phyloP scores from a whole-genome alignment of 23 red algal genomes.

The Gracilariopsis chorda region DNA sequence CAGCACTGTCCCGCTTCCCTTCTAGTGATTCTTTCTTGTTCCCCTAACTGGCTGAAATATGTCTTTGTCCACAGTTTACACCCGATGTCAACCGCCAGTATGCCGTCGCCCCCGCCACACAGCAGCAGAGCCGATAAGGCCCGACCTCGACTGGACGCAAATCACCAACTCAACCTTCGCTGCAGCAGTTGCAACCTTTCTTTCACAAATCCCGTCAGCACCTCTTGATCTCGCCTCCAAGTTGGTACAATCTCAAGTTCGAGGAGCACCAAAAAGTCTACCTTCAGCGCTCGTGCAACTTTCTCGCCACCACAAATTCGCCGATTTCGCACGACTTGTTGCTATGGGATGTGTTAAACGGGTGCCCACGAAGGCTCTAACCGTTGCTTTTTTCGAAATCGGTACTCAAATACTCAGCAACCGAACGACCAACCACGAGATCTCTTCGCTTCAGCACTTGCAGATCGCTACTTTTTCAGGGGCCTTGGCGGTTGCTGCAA shows the following conservation, averaged over 20 bases:
- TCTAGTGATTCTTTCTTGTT: too few relatives aligned
- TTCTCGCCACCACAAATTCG: neutral
- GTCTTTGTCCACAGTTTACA: neutral
- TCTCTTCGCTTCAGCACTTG: neutral
- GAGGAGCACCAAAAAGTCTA: neutral
- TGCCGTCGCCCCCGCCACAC: neutral
- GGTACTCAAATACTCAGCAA: neutral
- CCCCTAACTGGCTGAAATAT: too few relatives aligned
- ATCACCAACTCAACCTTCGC: neutral
- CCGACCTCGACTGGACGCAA: neutral
- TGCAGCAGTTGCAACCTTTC: slow-evolving; percentile 31
- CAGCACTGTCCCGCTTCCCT: too few relatives aligned
- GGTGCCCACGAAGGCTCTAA: slow-evolving; percentile 58
- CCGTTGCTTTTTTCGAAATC: slow-evolving; percentile 37
- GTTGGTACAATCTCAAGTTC: neutral
- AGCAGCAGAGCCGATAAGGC: neutral
- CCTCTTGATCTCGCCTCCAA: slow-evolving; percentile 32
- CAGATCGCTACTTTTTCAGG: slow-evolving; percentile 9
- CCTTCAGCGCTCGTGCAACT: neutral
- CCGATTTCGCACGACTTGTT: neutral
- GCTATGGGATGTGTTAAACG: slow-evolving; percentile 33
- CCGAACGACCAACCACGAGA: neutral
- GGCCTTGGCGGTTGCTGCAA: neutral
- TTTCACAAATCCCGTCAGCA: slow-evolving; percentile 20
- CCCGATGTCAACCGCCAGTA: neutral